phyloP scores from a whole-genome alignment of 495 filamentous ascomycete genomes.

The Cladorrhinum samala region DNA sequence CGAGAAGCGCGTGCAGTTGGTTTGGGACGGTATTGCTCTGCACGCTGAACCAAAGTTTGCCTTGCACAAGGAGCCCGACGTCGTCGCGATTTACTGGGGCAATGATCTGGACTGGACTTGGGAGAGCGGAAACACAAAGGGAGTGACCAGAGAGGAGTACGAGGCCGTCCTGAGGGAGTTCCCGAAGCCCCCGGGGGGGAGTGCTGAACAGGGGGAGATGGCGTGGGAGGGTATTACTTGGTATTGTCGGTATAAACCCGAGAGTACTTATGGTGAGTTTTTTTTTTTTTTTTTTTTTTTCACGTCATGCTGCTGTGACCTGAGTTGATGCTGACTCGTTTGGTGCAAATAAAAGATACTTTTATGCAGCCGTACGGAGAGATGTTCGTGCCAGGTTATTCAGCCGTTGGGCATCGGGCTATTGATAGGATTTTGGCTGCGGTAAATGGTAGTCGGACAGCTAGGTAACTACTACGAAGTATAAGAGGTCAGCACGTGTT shows the following conservation, averaged over 20 bases:
- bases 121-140: constrained; percentile 4
- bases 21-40: constrained; percentile 23
- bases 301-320: background rate
- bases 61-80: constrained; percentile 20
- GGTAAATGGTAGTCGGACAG: no score
- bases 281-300: background rate
- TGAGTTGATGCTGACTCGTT: background rate
- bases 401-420: constrained; percentile 8
- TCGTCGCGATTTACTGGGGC: constrained; percentile 9
- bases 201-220: background rate
- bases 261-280: constrained; percentile 9
- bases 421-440: constrained; percentile 6
- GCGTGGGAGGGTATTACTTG: constrained; percentile 10
- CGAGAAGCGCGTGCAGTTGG: constrained; percentile 12
- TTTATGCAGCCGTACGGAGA: constrained; percentile 17
- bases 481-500: no score
- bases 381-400: constrained; percentile 11
- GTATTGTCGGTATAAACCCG: constrained; percentile 15
- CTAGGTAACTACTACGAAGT: no score
- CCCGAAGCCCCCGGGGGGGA: constrained; percentile 1
- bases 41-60: constrained; percentile 11
- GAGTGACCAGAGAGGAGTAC: constrained; percentile 9
- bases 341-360: no score
- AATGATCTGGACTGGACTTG: constrained; percentile 12
- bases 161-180: constrained; percentile 11